Evolutionary conservation across 805 yeast species (phyloP).

Genomic region (Candida chauliodis): DNA sequence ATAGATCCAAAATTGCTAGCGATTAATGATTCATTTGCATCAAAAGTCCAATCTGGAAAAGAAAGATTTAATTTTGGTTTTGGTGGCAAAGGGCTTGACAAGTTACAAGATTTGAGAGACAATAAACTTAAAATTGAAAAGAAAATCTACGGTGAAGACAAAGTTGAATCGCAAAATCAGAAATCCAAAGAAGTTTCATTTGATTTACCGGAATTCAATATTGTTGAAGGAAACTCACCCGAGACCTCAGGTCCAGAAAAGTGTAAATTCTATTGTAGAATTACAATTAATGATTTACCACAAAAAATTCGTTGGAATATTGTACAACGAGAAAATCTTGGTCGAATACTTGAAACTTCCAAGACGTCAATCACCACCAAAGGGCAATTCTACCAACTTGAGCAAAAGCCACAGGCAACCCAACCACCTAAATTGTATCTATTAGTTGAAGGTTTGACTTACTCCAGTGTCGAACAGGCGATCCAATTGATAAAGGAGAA

Average conservation of each 20-base stretch:
- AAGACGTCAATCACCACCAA: constrained; percentile 75
- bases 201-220: constrained; percentile 41
- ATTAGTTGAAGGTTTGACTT: constrained; percentile 71
- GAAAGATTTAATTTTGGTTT: constrained; percentile 70
- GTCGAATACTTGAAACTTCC: constrained; percentile 65
- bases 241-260: constrained; percentile 56
- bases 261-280: constrained; percentile 57
- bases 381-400: constrained; percentile 62
- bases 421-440: constrained; percentile 70
- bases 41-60: constrained; percentile 64
- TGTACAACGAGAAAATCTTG: constrained; percentile 60
- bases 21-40: constrained; percentile 54
- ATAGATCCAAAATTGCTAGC: constrained; percentile 49
- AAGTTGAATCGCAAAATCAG: constrained; percentile 11
- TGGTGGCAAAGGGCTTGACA: constrained; percentile 89
- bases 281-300: constrained; percentile 82
- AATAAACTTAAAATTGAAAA: constrained; percentile 47
- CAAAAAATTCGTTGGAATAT: constrained; percentile 76
- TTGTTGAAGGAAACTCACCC: constrained; percentile 50
- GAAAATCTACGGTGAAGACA: constrained; percentile 27
- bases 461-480: constrained; percentile 55
- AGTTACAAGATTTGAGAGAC: constrained; percentile 61
- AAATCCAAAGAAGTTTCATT: constrained; percentile 3
- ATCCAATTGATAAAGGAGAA: constrained; percentile 52
- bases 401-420: constrained; percentile 35